phyloP scores from a whole-genome alignment of 768 basidiomycete genomes.

The Strobilomyces echinocephalus region DNA sequence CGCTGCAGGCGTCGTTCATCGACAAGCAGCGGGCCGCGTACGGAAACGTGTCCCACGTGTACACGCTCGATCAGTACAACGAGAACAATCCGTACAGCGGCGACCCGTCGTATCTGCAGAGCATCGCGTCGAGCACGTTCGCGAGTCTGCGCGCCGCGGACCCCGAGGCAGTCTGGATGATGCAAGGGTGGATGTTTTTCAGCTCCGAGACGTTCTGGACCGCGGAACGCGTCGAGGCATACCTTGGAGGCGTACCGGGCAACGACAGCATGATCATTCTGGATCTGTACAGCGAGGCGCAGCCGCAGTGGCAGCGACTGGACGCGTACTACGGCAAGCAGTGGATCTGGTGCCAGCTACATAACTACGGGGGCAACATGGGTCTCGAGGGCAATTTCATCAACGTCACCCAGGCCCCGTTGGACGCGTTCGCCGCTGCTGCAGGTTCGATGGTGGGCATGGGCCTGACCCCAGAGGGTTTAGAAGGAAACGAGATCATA shows the following conservation, averaged over 20 bases:
- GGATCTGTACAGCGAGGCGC: constrained; percentile 37
- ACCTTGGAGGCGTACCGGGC: constrained; percentile 34
- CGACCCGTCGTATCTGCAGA: constrained; percentile 30
- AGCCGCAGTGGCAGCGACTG: constrained; percentile 40
- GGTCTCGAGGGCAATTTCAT: constrained; percentile 36
- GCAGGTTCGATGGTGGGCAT: constrained; percentile 36
- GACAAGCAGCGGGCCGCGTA: constrained; percentile 35
- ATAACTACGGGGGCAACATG: constrained; percentile 37
- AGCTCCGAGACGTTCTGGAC: constrained; percentile 36
- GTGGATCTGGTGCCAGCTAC: constrained; percentile 42
- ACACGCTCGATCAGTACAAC: constrained; percentile 44
- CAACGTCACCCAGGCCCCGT: constrained; percentile 30
- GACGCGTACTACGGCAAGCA: constrained; percentile 36
- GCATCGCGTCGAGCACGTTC: constrained; percentile 33
- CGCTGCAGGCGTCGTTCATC: constrained; percentile 37
- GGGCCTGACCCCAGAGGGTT: constrained; percentile 37
- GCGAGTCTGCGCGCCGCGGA: constrained; percentile 36
- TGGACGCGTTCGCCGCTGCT: constrained; percentile 28
- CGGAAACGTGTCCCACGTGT: constrained; percentile 37
- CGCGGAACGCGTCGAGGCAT: constrained; percentile 35
- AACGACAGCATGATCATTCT: constrained; percentile 39
- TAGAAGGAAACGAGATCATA: constrained; percentile 42
- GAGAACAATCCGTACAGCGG: constrained; percentile 37
- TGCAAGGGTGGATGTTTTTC: constrained; percentile 43
- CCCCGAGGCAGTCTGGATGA: constrained; percentile 38